Base-by-base conservation (phyloP, 1,284 basidiomycete genomes). In the Porodaedalea pini region DNA sequence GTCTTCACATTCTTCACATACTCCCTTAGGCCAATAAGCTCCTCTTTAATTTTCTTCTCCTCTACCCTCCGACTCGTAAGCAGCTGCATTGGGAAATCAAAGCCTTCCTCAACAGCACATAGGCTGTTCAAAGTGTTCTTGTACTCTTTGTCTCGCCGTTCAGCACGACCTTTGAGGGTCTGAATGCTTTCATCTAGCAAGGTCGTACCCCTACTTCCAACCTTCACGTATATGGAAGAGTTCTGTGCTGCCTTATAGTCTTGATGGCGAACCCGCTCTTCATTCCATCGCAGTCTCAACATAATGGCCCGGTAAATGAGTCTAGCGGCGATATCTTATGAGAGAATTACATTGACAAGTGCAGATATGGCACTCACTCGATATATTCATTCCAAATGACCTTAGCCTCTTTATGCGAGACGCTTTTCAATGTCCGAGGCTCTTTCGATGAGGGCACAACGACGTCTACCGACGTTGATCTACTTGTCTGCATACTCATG, bases 51-150 rank as follows among this genome's bases (percentile, higher is more conserved):
- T 32, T 54, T n/a, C 27, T 3, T 47, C 19, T 29, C 3, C n/a
- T 43, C 44, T 40, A 21, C 41, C 15, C 36, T 25, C 17, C 40
- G 43, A 17, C 23, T 23, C n/a, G 29, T 41, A 6, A 58, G 27
- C 13, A 31, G 19, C 8, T 51, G 21, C 15, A 59, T 31, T 1
- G 53, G 52, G 23, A 59, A 59, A 21, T 55, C 57, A 36, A 59
- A 55, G 21, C 48, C 29, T 11, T 54, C 48, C 32, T 59, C 57
- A 32, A 51, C 41, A 11, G 4, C 27, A 34, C 40, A 32, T 11
- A 59, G 37, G 23, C n/a, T 23, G 17, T 32, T 29, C 13, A 59
- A 10, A 13, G 45, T 48, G 5, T 45, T 17, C 15, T 43, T 47
- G 23, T 51, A 59, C 11, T 19, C 37, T 21, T 44, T 41, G 11